Percentiles rank a stretch among this genome's conserved stretches.
phyloP scores from a whole-genome alignment of 1,139 yeast species.

The Taphrina communis region DNA sequence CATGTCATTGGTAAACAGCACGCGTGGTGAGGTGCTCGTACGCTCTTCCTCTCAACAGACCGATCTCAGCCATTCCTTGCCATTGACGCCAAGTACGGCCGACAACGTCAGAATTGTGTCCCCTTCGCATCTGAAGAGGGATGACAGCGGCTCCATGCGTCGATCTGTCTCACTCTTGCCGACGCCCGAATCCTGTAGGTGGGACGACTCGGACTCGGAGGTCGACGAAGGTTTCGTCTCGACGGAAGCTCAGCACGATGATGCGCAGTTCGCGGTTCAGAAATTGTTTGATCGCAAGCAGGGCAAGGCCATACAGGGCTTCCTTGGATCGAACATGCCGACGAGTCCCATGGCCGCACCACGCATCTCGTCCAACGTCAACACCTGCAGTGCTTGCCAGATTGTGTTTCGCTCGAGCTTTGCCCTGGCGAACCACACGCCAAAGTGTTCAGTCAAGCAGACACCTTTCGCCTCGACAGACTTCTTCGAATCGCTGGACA shows the following conservation, averaged over 20 bases:
- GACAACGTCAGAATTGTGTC: slow-evolving; percentile 11
- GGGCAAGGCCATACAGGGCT: slow-evolving; percentile 15
- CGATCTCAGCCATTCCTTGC: slow-evolving; percentile 21
- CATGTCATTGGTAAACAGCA: slow-evolving; percentile 16
- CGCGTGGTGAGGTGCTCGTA: slow-evolving; percentile 26
- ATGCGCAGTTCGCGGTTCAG: slow-evolving; percentile 24
- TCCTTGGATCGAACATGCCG: slow-evolving; percentile 24
- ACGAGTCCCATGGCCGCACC: slow-evolving; percentile 23
- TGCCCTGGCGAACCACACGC: slow-evolving; percentile 19
- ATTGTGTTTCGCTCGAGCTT: slow-evolving; percentile 21
- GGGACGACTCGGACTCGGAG: slow-evolving; percentile 24
- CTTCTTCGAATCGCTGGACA: slow-evolving; percentile 22
- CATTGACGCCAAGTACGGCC: slow-evolving; percentile 28
- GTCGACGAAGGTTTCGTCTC: background rate
- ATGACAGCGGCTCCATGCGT: background rate
- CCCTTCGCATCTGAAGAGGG: slow-evolving; percentile 17
- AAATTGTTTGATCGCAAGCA: slow-evolving; percentile 26
- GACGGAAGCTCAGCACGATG: slow-evolving; percentile 11
- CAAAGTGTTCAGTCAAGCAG: slow-evolving; percentile 33
- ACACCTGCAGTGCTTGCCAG: slow-evolving; percentile 30
- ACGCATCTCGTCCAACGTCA: slow-evolving; percentile 2
- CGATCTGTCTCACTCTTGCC: slow-evolving; percentile 20
- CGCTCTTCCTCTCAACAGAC: slow-evolving; percentile 33
- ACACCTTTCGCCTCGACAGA: slow-evolving; percentile 31
- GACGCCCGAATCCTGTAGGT: slow-evolving; percentile 30